These are phyloP conservation scores for Geranomyces variabilis DNA, from an alignment of 192 early-diverging fungal species.

Conservation along the genomic window DNA sequence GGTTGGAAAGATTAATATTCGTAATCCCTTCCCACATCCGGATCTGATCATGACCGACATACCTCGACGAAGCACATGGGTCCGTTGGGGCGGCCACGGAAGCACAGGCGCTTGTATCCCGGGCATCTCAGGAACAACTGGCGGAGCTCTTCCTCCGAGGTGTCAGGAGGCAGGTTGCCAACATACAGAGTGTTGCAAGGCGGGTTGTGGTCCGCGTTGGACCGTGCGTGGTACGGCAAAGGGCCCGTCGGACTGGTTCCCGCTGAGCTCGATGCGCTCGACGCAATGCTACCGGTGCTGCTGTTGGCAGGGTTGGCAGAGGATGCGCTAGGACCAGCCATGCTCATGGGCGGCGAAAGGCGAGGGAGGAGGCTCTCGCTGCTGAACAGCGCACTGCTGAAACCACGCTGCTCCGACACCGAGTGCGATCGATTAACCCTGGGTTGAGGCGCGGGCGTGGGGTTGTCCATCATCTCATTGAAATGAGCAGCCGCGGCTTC, in stretches of 20 bases:
- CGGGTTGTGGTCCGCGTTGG: constrained; percentile 87
- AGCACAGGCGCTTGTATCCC: constrained; percentile 91
- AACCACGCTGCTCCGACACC: constrained; percentile 43
- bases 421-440: constrained; percentile 30
- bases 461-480: constrained; percentile 30
- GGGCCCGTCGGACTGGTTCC: constrained; percentile 29
- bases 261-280: constrained; percentile 28
- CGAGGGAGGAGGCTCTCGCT: constrained; percentile 46
- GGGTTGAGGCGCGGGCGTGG: constrained; percentile 15
- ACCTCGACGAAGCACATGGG: constrained; percentile 99
- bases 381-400: constrained; percentile 55
- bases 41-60: constrained; percentile 14
- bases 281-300: constrained; percentile 10
- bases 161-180: constrained; percentile 89
- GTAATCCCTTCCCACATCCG: too few relatives aligned
- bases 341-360: constrained; percentile 34
- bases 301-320: constrained; percentile 20
- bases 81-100: constrained; percentile 84
- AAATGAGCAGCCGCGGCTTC: constrained; percentile 8
- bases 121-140: constrained; percentile 76
- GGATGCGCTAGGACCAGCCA: not conserved
- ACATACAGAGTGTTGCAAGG: constrained; percentile 99
- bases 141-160: constrained; percentile 88
- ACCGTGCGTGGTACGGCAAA: constrained; percentile 18
- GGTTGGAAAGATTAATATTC: not conserved